Evolutionary conservation across 2,329 filamentous ascomycete genomes (phyloP).

Genomic region (Phoma herbarum): DNA sequence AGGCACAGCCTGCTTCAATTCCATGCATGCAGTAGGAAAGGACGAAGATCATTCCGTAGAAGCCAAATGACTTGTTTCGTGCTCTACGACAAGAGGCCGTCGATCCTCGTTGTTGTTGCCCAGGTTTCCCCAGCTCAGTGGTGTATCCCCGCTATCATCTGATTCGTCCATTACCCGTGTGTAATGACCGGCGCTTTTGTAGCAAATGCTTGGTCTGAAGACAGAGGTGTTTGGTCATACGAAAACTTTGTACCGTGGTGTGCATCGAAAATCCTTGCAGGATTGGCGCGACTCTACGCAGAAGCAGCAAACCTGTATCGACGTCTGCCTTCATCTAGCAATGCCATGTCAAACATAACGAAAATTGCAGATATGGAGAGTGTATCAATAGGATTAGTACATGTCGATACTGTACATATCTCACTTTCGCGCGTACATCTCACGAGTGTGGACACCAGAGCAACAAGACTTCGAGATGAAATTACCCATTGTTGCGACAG

Average conservation of each 20-base stretch:
- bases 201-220: slow-evolving; percentile 1
- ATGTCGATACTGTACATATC: neutral
- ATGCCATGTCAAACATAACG: neutral
- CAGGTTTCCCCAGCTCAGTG: slow-evolving; percentile 3
- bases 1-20: slow-evolving; percentile 5
- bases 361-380: neutral
- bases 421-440: neutral
- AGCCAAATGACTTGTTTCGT: neutral
- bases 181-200: neutral
- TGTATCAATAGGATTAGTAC: neutral
- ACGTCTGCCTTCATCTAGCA: neutral
- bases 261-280: neutral
- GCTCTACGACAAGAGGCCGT: neutral
- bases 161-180: slow-evolving; percentile 13
- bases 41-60: neutral
- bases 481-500: slow-evolving; percentile 15
- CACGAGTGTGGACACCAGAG: neutral
- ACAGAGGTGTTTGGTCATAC: neutral
- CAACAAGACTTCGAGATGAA: slow-evolving; percentile 1
- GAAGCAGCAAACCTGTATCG: neutral
- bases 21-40: slow-evolving; percentile 9
- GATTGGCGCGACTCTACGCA: neutral
- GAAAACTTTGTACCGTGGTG: neutral
- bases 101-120: slow-evolving; percentile 8
- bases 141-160: slow-evolving; percentile 4